Conservation (phyloP, 495 filamentous ascomycete genomes). For the Oleoguttula mirabilis region DNA sequence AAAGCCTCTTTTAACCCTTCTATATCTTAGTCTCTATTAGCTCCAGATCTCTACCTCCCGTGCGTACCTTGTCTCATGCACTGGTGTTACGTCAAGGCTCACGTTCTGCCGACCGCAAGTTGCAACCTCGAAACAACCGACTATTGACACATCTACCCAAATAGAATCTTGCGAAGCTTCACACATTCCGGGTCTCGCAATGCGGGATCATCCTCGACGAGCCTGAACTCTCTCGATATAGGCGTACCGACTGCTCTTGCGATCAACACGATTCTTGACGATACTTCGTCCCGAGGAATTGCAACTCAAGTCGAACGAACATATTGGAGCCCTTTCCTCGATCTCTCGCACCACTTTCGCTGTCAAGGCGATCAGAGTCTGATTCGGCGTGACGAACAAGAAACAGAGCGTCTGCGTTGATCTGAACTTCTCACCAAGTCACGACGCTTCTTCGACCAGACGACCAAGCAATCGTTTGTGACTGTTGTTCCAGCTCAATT, state of each 20-base stretch:
- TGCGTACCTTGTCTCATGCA: not conserved
- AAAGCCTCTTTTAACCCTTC: not conserved
- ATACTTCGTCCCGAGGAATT: not conserved
- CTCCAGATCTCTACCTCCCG: not conserved
- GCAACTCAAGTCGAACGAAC: conserved; percentile 1
- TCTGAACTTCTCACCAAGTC: too few species aligned
- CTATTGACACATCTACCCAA: not conserved
- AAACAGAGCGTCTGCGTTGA: too few species aligned
- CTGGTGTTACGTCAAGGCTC: conserved; percentile 7
- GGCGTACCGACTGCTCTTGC: not conserved
- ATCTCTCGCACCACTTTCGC: too few species aligned
- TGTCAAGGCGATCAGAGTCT: too few species aligned
- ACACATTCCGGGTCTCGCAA: too few species aligned
- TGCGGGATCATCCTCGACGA: too few species aligned
- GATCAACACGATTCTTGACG: not conserved
- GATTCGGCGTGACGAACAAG: too few species aligned
- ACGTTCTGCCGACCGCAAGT: conserved; percentile 4
- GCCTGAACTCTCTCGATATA: not conserved
- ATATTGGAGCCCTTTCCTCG: too few species aligned
- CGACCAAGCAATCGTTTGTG: too few species aligned
- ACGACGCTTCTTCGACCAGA: too few species aligned
- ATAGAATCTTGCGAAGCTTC: too few species aligned
- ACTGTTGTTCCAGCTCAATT: too few species aligned
- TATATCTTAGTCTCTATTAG: not conserved
- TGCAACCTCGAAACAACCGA: not conserved